Evolutionary conservation across 2,329 filamentous ascomycete genomes (phyloP), one percentile per base, ranked within the genome.

Genomic region (Blastomyces emzantsi): DNA sequence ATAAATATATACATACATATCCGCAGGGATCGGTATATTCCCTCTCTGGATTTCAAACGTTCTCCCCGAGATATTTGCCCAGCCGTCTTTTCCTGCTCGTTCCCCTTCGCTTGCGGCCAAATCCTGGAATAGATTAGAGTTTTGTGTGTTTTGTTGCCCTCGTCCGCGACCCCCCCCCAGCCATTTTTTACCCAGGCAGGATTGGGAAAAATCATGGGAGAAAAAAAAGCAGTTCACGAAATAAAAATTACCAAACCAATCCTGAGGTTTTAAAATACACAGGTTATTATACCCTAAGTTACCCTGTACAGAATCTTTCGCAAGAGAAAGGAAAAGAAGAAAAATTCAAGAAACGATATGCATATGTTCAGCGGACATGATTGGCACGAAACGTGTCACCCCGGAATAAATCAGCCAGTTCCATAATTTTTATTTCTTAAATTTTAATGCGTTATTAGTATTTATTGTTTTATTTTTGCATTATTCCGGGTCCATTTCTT

Each of bases 391-490:
- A 52, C 49, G 25, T 25, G 11, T 7, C 49, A 52, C 22, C 49
- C 49, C 8, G n/a, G 47, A 49, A 49, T 25, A 19, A 54, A 33
- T 17, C 6, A 13, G 17, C 30, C 45, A 39, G 39, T 2, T 33
- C 33, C 33, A 25, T n/a, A 28, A n/a, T 43, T 52, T 57, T 36
- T 33, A 30, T 15, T 36, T 43, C 47, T 49, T 8, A 33, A 45
- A 30, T 56, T 55, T 57, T 36, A 3, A 39, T 13, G 3, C 33
- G 25, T 43, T 49, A 9, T 22, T 36, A 47, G 2, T 17, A 33
- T 39, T 62, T 28, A 19, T 36, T 62, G n/a, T 22, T 61, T 54
- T 15, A 8, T 49, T 47, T 55, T 62, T 57, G 52, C 39, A 57
- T 57, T 62, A 39, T 57, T 19, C 36, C 33, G 49, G 22, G 33